Evolutionary conservation across 2,329 filamentous ascomycete species (phyloP).

Genomic region (Esteya vermicola): DNA sequence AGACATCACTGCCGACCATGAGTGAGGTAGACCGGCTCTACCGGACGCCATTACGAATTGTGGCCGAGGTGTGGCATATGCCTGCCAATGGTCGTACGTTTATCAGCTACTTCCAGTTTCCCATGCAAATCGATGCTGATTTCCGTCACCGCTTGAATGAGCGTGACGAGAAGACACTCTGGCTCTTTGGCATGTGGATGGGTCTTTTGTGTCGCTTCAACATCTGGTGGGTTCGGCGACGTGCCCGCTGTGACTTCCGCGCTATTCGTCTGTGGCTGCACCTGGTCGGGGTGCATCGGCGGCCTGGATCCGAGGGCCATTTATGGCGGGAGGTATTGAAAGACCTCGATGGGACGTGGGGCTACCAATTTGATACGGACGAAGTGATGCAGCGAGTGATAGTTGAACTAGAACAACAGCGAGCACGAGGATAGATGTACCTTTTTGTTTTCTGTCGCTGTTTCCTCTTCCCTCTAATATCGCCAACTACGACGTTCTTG

Average conservation of each 20-base stretch:
- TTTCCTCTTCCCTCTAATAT: too few relatives aligned
- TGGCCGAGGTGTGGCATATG: conserved; percentile 9
- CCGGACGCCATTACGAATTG: conserved; percentile 9
- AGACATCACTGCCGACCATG: background rate
- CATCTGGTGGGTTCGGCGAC: conserved; percentile 12
- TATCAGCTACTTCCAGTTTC: conserved; percentile 12
- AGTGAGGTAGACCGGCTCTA: conserved; percentile 9
- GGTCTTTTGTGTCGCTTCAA: conserved; percentile 13
- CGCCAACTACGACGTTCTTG: too few relatives aligned
- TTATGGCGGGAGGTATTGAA: conserved; percentile 10
- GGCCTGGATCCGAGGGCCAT: conserved; percentile 8
- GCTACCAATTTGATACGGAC: conserved; percentile 7
- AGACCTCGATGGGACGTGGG: conserved; percentile 11
- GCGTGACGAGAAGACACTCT: conserved; percentile 12
- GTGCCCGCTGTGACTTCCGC: conserved; percentile 12
- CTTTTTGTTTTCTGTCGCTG: too few relatives aligned
- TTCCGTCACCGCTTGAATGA: conserved; percentile 9
- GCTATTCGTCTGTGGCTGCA: conserved; percentile 13
- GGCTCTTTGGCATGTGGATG: conserved; percentile 15
- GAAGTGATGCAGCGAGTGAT: background rate
- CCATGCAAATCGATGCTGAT: conserved; percentile 8
- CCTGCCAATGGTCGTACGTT: conserved; percentile 6
- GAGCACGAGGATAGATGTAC: too few relatives aligned
- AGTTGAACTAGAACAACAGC: too few relatives aligned
- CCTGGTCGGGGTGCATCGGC: conserved; percentile 6